Percentiles rank a stretch among this genome's conserved stretches.
phyloP scores from a whole-genome alignment of 2,329 filamentous ascomycete genomes.

The Tolypocladium ophioglossoides region DNA sequence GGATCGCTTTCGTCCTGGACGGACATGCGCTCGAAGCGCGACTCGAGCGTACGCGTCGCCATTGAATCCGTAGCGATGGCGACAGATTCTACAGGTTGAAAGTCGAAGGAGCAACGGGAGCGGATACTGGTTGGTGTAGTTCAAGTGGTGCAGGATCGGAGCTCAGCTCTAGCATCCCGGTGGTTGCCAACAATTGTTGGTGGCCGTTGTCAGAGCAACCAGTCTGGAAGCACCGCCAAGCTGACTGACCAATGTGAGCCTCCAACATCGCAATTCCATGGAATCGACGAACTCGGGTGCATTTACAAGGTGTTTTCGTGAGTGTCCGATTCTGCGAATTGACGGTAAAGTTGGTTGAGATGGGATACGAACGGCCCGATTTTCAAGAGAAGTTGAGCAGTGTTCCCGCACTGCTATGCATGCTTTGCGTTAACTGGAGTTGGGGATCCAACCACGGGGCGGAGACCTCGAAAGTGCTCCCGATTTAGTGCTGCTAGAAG shows the following conservation, averaged over 20 bases:
- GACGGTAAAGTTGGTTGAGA: too few species aligned
- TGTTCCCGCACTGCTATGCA: too few species aligned
- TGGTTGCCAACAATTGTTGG: neutral
- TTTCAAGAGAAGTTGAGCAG: too few species aligned
- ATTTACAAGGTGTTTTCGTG: too few species aligned
- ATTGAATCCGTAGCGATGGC: slow-evolving; percentile 26
- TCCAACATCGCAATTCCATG: neutral
- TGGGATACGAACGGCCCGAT: too few species aligned
- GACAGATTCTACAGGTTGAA: too few species aligned
- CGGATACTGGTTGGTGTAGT: neutral
- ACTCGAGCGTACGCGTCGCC: slow-evolving; percentile 70
- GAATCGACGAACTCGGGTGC: neutral
- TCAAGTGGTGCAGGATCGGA: neutral
- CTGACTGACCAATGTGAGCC: neutral
- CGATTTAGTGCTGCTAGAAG: neutral
- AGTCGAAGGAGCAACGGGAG: neutral
- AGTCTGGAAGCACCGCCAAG: neutral
- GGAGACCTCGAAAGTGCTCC: neutral
- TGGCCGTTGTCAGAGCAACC: slow-evolving; percentile 2
- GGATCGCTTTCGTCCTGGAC: slow-evolving; percentile 81
- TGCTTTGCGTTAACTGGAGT: too few species aligned
- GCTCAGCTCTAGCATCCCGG: neutral
- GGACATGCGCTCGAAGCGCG: slow-evolving; percentile 80
- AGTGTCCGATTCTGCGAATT: too few species aligned
- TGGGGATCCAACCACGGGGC: too few species aligned